These are phyloP conservation scores for Protomyces lactucae-debilis DNA, from an alignment of 1,139 yeast genomes.

Conservation along the genomic window DNA sequence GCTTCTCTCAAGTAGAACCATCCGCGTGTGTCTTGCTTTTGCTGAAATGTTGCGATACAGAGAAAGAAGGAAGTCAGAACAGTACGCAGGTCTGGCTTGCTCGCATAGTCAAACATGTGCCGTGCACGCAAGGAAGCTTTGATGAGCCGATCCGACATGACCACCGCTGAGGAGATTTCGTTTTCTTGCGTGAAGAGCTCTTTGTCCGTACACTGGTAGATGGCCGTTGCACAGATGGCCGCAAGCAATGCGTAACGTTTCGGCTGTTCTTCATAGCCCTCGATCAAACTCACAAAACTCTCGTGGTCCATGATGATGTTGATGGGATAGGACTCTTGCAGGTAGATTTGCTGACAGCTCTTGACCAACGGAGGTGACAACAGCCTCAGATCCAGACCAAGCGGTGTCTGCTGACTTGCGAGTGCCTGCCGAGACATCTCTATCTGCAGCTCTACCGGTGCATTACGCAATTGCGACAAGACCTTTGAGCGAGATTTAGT, in stretches of 20 bases:
- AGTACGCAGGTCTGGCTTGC: neutral
- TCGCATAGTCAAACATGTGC: neutral
- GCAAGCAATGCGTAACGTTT: neutral
- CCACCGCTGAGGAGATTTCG: neutral
- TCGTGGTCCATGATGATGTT: neutral
- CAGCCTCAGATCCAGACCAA: neutral
- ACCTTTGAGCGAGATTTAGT: neutral
- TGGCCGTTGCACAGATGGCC: neutral
- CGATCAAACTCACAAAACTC: neutral
- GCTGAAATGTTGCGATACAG: conserved; percentile 2
- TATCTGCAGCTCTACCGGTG: neutral
- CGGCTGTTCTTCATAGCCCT: neutral
- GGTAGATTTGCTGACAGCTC: neutral
- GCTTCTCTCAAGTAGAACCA: neutral
- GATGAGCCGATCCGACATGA: neutral
- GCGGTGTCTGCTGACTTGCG: neutral
- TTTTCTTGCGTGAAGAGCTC: conserved; percentile 2
- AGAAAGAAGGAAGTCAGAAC: conserved; percentile 1
- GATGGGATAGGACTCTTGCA: neutral
- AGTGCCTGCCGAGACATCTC: neutral
- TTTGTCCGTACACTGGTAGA: neutral
- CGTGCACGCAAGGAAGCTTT: neutral
- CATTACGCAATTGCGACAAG: neutral
- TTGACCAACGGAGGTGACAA: neutral
- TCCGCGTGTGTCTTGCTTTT: neutral